Evolutionary conservation across 139 green algal species (phyloP), one percentile per base, ranked within the genome.

Genomic region (Chlorella sp.): DNA sequence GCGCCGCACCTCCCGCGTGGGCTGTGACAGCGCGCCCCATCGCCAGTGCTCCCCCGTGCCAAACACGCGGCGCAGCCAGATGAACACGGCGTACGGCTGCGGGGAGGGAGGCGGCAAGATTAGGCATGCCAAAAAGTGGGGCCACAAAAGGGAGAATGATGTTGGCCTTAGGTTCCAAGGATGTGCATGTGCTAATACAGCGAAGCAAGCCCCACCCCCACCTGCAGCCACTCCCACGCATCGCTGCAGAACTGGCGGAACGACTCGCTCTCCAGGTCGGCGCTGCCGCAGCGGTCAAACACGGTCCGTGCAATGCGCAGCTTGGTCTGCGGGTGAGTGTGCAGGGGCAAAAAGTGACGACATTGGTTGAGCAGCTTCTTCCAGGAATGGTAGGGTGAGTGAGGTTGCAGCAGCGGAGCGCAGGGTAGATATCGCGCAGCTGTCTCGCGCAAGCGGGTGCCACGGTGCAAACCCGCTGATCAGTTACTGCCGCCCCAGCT

Each of bases 41-140:
- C 89, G 88, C 92, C 93, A 97, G 89, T 99, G 97, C 85, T 99
- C 93, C 1, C 95, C 85, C 3, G 93, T 97, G 80, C 93, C 93
- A 89, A 98, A 99, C 4, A 98, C 83, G 68, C 97, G 91, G 13
- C 88, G 84, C 75, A 99, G 90, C 83, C 95, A 93, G 60, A 87
- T 94, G 86, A 99, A 99, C 0, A 92, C 94, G 0, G 96, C 93
- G 81, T 99, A 99, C 5, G 97, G 94, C 60, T 71, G 64, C 64
- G n/a, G 64, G 28, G 13, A 32, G 11, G 51, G 15, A 15, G 15
- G 51, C 62, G 23, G 62, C 3, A 5, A 32, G 64, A 71, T n/a
- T n/a, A n/a, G n/a, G n/a, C n/a, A n/a, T n/a, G n/a, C n/a, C n/a
- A n/a, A n/a, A n/a, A n/a, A n/a, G n/a, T n/a, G n/a, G n/a, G n/a